Evolutionary conservation across 345 rosid species (phyloP).

Genomic region (Turritis glabra): DNA sequence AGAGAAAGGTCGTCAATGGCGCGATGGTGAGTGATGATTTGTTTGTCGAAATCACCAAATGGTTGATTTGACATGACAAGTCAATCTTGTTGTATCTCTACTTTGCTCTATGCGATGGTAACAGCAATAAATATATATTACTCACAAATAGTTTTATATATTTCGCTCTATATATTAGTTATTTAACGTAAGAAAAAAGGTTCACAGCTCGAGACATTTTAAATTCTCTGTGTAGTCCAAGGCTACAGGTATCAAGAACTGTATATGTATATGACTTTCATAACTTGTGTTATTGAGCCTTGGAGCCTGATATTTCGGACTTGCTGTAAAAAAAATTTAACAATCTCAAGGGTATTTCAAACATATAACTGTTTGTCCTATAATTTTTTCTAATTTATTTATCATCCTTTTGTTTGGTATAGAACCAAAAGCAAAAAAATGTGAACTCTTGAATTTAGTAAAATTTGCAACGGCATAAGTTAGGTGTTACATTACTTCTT

Average conservation of each 20-base stretch:
- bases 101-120: neutral
- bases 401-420: neutral
- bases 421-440: no score
- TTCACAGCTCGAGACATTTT: constrained; percentile 15
- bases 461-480: neutral
- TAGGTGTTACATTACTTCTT: no score
- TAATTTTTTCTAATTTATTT: neutral
- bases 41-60: constrained; percentile 1
- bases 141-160: neutral
- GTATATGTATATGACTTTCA: no score
- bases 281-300: neutral
- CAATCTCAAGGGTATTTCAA: neutral
- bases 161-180: no score
- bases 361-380: neutral
- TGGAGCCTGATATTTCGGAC: neutral
- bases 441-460: no score
- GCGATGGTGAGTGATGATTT: constrained; percentile 7
- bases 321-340: no score
- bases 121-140: neutral
- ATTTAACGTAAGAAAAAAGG: neutral
- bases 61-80: constrained; percentile 30
- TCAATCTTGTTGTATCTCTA: constrained; percentile 4
- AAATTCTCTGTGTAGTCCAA: neutral
- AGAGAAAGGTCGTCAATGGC: constrained; percentile 5
- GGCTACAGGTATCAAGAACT: neutral